Evolutionary conservation across 2,329 filamentous ascomycete species (phyloP).

Genomic region (Ophiostoma ulmi): DNA sequence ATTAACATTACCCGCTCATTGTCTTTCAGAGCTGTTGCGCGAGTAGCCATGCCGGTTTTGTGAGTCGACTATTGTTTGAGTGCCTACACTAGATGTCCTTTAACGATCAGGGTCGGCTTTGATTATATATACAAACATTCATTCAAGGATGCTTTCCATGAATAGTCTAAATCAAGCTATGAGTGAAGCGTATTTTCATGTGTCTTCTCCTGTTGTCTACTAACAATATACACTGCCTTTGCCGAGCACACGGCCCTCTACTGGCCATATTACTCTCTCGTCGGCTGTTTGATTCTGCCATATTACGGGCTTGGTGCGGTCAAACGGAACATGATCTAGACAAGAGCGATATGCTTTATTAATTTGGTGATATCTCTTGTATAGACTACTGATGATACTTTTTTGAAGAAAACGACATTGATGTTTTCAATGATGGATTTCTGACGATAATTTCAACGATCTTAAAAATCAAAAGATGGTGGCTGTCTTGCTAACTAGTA

Average conservation of each 20-base stretch:
- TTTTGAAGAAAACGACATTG: too few species aligned
- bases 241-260: conserved; percentile 6
- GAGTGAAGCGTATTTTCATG: neutral
- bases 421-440: too few species aligned
- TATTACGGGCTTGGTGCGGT: neutral
- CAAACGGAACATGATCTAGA: neutral
- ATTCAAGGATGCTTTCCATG: too few species aligned
- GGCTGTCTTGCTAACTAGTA: too few species aligned
- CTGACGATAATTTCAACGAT: too few species aligned
- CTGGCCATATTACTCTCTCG: neutral
- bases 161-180: too few species aligned
- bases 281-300: conserved; percentile 2
- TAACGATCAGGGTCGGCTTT: neutral
- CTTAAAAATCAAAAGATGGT: too few species aligned
- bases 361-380: neutral
- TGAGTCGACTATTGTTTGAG: too few species aligned
- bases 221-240: neutral
- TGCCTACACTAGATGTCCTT: neutral
- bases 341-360: neutral
- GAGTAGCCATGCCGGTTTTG: neutral
- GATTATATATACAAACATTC: neutral
- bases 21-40: neutral
- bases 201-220: neutral
- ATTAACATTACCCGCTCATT: neutral
- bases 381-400: neutral